A percentile compares a stretch with the other conserved stretches of the same genome.
phyloP scores from a whole-genome alignment of 352 stramenopile species.

The Pythium brassicae region DNA sequence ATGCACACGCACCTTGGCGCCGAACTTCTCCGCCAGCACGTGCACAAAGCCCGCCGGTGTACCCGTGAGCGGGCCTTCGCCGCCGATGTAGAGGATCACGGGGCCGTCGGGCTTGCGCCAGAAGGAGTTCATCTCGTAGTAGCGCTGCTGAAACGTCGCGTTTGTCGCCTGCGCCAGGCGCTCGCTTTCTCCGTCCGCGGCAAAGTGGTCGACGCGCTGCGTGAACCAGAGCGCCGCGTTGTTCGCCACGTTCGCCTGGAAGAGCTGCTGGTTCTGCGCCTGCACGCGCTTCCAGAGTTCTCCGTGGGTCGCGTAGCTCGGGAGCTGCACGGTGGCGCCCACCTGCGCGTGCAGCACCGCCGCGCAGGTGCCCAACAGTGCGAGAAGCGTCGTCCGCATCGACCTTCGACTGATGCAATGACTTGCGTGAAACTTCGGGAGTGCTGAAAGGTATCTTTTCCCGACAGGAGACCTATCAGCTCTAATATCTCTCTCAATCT shows the following conservation, averaged over 20 bases:
- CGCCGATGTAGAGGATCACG: conserved; percentile 84
- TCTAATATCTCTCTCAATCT: no score
- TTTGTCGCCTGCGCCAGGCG: conserved; percentile 3
- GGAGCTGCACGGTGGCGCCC: conserved; percentile 18
- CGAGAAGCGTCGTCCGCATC: neutral
- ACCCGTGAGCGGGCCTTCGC: conserved; percentile 62
- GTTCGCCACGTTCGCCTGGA: conserved; percentile 18
- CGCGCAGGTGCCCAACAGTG: neutral
- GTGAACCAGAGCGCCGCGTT: conserved; percentile 54
- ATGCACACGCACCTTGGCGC: conserved; percentile 46
- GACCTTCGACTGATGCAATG: no score
- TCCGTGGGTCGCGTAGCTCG: conserved; percentile 39
- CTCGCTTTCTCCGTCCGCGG: neutral
- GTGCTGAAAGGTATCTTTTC: no score
- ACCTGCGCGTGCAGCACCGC: neutral
- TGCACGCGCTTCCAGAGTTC: conserved; percentile 52
- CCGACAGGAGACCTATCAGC: no score
- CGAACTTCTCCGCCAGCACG: conserved; percentile 69
- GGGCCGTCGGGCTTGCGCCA: conserved; percentile 47
- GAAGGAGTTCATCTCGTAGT: conserved; percentile 67
- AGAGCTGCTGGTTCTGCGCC: conserved; percentile 40
- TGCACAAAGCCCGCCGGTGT: conserved; percentile 63
- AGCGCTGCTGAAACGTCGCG: conserved; percentile 68
- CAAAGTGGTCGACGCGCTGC: conserved; percentile 68
- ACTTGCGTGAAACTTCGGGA: no score